Evolutionary conservation across 2,329 filamentous ascomycete genomes (phyloP).

Genomic region (Fusarium coicis): DNA sequence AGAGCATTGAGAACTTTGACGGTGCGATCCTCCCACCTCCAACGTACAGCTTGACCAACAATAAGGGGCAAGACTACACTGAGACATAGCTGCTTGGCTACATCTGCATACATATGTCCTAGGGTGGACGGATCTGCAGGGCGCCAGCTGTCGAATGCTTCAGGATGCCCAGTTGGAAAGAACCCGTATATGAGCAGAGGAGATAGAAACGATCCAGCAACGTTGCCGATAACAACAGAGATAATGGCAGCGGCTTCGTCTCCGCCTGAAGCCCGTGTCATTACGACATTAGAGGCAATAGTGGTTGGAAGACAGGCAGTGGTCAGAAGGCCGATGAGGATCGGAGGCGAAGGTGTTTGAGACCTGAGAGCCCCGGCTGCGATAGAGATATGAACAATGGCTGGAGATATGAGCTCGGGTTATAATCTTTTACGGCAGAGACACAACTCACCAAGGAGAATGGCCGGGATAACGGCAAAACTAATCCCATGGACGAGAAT

Average conservation of each 20-base stretch:
- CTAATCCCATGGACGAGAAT: slow-evolving; percentile 73
- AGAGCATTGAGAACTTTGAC: slow-evolving; percentile 64
- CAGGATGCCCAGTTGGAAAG: slow-evolving; percentile 56
- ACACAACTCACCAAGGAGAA: slow-evolving; percentile 63
- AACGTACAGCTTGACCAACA: slow-evolving; percentile 69
- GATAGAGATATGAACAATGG: slow-evolving; percentile 59
- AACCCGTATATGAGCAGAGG: slow-evolving; percentile 72
- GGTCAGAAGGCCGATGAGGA: slow-evolving; percentile 75
- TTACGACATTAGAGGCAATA: slow-evolving; percentile 78
- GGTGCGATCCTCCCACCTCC: slow-evolving; percentile 61
- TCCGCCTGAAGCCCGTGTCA: slow-evolving; percentile 75
- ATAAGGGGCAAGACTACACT: slow-evolving; percentile 73
- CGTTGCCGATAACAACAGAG: slow-evolving; percentile 76
- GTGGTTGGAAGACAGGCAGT: slow-evolving; percentile 77
- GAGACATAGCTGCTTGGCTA: slow-evolving; percentile 75
- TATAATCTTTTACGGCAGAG: neutral
- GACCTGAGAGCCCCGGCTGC: slow-evolving; percentile 60
- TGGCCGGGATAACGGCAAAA: slow-evolving; percentile 72
- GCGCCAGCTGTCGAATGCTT: slow-evolving; percentile 67
- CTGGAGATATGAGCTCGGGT: slow-evolving; percentile 44
- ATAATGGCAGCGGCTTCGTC: slow-evolving; percentile 74
- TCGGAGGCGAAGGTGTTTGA: slow-evolving; percentile 69
- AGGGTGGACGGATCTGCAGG: slow-evolving; percentile 64
- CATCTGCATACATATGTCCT: slow-evolving; percentile 70
- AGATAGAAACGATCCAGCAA: slow-evolving; percentile 74